Percentiles rank a stretch among this genome's conserved stretches.
Evolutionary conservation across 768 basidiomycete genomes (phyloP).

Genomic region (Russula virescens): DNA sequence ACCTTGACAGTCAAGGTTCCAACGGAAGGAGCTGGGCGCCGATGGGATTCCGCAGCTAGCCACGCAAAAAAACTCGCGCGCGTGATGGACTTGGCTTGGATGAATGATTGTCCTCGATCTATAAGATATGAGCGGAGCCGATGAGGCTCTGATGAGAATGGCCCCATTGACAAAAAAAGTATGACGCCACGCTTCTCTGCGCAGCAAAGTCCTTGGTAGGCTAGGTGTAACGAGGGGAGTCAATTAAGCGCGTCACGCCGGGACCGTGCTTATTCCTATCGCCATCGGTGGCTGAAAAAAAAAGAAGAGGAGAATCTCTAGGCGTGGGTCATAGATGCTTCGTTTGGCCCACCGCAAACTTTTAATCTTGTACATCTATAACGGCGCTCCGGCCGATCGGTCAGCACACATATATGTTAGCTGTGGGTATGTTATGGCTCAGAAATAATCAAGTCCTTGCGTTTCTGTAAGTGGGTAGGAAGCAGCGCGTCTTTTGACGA

Average conservation of each 20-base stretch:
- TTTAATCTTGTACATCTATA: too few species aligned
- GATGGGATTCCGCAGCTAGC: background rate
- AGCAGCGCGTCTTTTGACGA: too few species aligned
- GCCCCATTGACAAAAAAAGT: too few species aligned
- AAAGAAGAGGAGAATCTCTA: too few species aligned
- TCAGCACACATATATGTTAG: background rate
- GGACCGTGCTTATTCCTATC: too few species aligned
- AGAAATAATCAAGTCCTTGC: too few species aligned
- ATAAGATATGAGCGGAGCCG: background rate
- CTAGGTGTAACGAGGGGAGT: too few species aligned
- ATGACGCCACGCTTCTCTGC: background rate
- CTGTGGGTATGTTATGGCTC: background rate
- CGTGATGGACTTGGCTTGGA: background rate
- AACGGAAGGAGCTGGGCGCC: background rate
- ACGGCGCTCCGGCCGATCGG: background rate
- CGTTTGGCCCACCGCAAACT: background rate
- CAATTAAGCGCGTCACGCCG: too few species aligned
- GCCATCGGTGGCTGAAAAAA: too few species aligned
- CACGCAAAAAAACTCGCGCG: background rate
- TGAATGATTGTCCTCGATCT: background rate
- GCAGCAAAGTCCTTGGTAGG: background rate
- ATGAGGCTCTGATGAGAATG: background rate
- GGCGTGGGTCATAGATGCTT: background rate
- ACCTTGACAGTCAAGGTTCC: background rate
- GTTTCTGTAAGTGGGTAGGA: background rate